Evolutionary conservation across 1,284 basidiomycete species (phyloP).

Genomic region (Mycena sp.): DNA sequence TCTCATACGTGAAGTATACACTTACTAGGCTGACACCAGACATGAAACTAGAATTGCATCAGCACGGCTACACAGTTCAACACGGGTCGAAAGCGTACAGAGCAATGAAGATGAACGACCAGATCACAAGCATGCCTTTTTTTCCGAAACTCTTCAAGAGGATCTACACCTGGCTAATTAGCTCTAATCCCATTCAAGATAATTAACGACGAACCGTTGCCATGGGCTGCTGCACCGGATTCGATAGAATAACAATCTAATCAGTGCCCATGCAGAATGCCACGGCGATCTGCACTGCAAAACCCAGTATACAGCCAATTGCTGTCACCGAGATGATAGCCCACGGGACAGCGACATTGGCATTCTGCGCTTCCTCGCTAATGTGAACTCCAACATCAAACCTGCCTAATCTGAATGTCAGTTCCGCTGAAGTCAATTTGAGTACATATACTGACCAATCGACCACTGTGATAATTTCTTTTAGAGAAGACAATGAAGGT

Average conservation of each 20-base stretch:
- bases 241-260: slow-evolving; percentile 50
- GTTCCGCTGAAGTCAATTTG: not conserved
- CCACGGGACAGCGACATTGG: slow-evolving; percentile 67
- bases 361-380: slow-evolving; percentile 71
- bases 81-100: slow-evolving; percentile 35
- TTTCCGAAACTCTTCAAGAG: slow-evolving; percentile 74
- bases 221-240: slow-evolving; percentile 71
- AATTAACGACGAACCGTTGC: slow-evolving; percentile 36
- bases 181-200: not conserved
- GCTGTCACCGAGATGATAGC: slow-evolving; percentile 55
- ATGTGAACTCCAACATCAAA: slow-evolving; percentile 65
- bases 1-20: not conserved
- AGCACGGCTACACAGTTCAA: not conserved
- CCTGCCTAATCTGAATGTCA: slow-evolving; percentile 36
- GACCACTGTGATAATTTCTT: slow-evolving; percentile 1
- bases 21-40: not conserved
- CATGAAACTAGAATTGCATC: not conserved
- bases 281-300: slow-evolving; percentile 43
- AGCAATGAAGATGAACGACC: slow-evolving; percentile 72
- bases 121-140: slow-evolving; percentile 63
- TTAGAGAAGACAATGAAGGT: not conserved
- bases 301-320: not conserved
- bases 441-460: not conserved
- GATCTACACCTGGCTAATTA: slow-evolving; percentile 49
- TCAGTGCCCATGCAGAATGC: slow-evolving; percentile 72